Evolutionary conservation across 1,139 yeast genomes (phyloP).

Genomic region (Protomyces lactucae-debilis): DNA sequence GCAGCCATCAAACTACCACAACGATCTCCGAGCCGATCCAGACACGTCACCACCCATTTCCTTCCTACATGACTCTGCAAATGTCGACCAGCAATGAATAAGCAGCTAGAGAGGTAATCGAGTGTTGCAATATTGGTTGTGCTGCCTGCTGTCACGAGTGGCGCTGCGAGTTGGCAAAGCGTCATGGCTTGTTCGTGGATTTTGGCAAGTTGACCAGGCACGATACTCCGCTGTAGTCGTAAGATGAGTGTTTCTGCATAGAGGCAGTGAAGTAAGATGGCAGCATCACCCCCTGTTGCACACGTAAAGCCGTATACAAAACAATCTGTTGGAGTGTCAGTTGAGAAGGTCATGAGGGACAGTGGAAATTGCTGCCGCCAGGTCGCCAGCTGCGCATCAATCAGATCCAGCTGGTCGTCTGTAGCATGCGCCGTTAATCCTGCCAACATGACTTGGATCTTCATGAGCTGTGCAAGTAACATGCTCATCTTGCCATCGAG

Average conservation of each 20-base stretch:
- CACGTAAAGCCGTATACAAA: conserved; percentile 7
- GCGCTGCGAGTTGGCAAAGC: conserved; percentile 2
- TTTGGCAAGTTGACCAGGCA: neutral
- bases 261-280: conserved; percentile 13
- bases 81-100: conserved; percentile 8
- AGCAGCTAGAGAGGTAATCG: neutral
- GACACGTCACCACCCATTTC: neutral
- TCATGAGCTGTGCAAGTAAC: neutral
- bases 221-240: neutral
- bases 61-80: conserved; percentile 3
- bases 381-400: neutral
- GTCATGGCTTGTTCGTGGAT: conserved; percentile 24
- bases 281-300: conserved; percentile 5
- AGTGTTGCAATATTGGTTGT: neutral
- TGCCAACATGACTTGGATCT: neutral
- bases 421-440: neutral
- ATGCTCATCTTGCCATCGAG: conserved; percentile 1
- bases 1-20: conserved; percentile 1
- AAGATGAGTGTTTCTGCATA: conserved; percentile 12
- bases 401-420: neutral
- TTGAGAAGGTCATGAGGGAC: neutral
- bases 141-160: conserved; percentile 2
- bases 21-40: neutral
- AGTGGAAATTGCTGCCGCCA: conserved; percentile 12
- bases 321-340: neutral